These are phyloP conservation scores for Parasitella parasitica DNA, from an alignment of 371 early-diverging fungal species.

Conservation along the genomic window DNA sequence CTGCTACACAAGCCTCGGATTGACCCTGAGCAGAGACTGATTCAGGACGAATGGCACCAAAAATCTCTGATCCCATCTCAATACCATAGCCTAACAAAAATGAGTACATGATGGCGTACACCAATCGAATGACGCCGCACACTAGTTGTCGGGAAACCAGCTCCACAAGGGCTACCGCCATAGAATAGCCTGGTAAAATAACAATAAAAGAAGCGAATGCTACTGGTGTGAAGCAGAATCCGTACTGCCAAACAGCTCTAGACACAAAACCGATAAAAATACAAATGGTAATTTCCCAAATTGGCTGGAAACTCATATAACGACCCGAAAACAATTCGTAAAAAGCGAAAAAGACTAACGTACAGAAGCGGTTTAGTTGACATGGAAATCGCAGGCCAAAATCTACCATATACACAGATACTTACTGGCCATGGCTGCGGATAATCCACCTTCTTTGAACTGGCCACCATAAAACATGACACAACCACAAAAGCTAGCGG, in stretches of 20 bases:
- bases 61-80: conserved; percentile 64
- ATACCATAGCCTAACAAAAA: conserved; percentile 81
- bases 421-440: conserved; percentile 49
- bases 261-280: conserved; percentile 69
- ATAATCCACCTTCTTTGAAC: conserved; percentile 41
- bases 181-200: conserved; percentile 70
- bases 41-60: conserved; percentile 36
- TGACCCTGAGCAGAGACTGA: conserved; percentile 16
- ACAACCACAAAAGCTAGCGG: conserved; percentile 52
- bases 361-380: too few species aligned
- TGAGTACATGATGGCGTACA: conserved; percentile 76
- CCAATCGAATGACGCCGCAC: conserved; percentile 80
- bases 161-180: conserved; percentile 79
- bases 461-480: conserved; percentile 46
- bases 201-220: conserved; percentile 56
- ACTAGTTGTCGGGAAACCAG: conserved; percentile 81
- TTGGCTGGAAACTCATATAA: conserved; percentile 44
- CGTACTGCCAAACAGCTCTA: conserved; percentile 31
- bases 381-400: too few species aligned
- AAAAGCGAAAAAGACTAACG: conserved; percentile 35
- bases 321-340: conserved; percentile 44
- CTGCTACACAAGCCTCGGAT: conserved; percentile 13
- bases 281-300: conserved; percentile 72
- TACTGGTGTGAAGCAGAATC: conserved; percentile 48
- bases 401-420: neutral